Conservation (phyloP, 305 asterid genomes). For the Lippia alba region DNA sequence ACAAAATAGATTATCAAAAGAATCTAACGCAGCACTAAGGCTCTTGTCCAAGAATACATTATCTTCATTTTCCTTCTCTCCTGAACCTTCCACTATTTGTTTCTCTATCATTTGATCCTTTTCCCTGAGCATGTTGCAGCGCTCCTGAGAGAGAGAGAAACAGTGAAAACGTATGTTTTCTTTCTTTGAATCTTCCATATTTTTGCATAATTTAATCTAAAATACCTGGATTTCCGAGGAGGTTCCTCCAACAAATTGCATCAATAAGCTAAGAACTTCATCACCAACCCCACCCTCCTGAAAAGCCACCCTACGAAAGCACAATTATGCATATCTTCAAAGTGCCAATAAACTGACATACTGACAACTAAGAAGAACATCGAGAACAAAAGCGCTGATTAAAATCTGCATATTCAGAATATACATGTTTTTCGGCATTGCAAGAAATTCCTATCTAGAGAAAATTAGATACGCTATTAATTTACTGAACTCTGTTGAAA, state of each 20-base stretch:
- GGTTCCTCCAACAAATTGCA: slow-evolving; percentile 88
- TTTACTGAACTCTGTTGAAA: neutral
- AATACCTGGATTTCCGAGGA: slow-evolving; percentile 79
- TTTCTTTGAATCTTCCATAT: slow-evolving; percentile 19
- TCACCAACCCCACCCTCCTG: slow-evolving; percentile 63
- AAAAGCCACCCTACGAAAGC: slow-evolving; percentile 67
- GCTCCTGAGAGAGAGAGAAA: slow-evolving; percentile 64
- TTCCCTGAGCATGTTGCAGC: slow-evolving; percentile 71
- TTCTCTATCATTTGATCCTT: slow-evolving; percentile 48
- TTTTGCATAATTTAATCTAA: slow-evolving; percentile 25
- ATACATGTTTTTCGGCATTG: neutral
- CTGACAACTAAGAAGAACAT: slow-evolving; percentile 11
- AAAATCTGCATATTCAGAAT: neutral
- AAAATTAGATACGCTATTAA: neutral
- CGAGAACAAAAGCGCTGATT: neutral
- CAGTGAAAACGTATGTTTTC: slow-evolving; percentile 22
- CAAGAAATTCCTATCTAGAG: neutral
- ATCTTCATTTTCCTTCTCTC: slow-evolving; percentile 49
- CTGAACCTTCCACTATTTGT: slow-evolving; percentile 41
- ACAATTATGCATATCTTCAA: slow-evolving; percentile 28
- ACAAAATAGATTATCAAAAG: slow-evolving; percentile 92
- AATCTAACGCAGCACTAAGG: slow-evolving; percentile 83
- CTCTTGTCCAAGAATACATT: slow-evolving; percentile 61
- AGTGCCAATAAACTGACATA: slow-evolving; percentile 15
- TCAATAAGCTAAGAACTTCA: slow-evolving; percentile 70